Conservation (phyloP, 2,329 filamentous ascomycete species). For the Stagonosporopsis rhizophila region DNA sequence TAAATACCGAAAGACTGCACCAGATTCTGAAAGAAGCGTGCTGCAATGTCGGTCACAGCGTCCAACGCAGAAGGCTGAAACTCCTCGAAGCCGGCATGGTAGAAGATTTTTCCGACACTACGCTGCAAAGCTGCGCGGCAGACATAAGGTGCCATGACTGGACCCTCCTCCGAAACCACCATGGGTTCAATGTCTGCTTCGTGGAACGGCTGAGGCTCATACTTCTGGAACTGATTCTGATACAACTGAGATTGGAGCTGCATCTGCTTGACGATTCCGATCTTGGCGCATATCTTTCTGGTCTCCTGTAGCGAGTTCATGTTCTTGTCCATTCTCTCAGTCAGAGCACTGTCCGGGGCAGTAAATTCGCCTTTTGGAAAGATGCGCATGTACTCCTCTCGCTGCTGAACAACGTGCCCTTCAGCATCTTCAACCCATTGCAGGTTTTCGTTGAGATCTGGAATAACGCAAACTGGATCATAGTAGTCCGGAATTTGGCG, state of each 20-base stretch:
- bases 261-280: constrained; percentile 99
- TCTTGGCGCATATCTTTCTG: constrained; percentile 92
- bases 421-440: constrained; percentile 91
- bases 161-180: constrained; percentile 86
- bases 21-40: constrained; percentile 88
- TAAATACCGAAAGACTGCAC: constrained; percentile 81
- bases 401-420: constrained; percentile 86
- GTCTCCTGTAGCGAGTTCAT: constrained; percentile 97
- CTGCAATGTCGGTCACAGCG: constrained; percentile 84
- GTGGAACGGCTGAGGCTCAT: constrained; percentile 85
- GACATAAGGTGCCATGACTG: constrained; percentile 82
- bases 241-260: constrained; percentile 98
- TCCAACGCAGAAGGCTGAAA: constrained; percentile 95
- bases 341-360: constrained; percentile 75
- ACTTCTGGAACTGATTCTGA: constrained; percentile 97
- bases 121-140: constrained; percentile 86
- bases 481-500: constrained; percentile 93
- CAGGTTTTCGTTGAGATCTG: constrained; percentile 78
- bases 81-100: constrained; percentile 95
- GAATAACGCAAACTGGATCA: constrained; percentile 82
- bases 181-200: constrained; percentile 89
- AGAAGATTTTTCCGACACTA: constrained; percentile 92
- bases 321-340: constrained; percentile 85
- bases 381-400: constrained; percentile 82
- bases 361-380: constrained; percentile 78